These are phyloP conservation scores for Jaapia argillacea DNA, from an alignment of 768 basidiomycete species.

Conservation along the genomic window DNA sequence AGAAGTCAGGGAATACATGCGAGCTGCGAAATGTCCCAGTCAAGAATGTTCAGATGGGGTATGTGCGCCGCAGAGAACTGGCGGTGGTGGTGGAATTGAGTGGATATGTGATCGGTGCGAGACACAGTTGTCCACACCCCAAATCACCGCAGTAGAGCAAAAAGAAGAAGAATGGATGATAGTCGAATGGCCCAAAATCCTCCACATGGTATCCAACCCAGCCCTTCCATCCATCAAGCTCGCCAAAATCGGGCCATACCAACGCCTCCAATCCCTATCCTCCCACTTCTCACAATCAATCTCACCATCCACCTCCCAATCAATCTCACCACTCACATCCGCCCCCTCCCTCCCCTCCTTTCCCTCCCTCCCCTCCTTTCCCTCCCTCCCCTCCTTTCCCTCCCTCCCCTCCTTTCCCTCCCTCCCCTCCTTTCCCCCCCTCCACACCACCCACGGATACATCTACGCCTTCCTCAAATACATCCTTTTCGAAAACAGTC, in stretches of 20 bases:
- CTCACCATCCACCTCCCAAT: not conserved
- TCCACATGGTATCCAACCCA: not conserved
- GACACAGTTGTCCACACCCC: not conserved
- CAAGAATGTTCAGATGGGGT: not conserved
- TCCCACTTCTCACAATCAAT: not conserved
- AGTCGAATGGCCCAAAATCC: not conserved
- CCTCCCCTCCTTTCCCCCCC: not conserved
- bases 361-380: not conserved
- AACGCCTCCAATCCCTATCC: not conserved
- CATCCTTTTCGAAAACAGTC: not conserved
- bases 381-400: not conserved
- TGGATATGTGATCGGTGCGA: not conserved
- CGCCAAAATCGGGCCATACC: not conserved
- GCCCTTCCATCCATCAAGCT: no score
- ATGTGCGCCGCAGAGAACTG: not conserved
- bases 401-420: not conserved
- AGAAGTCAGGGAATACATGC: not conserved
- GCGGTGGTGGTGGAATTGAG: not conserved
- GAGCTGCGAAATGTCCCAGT: not conserved
- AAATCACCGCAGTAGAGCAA: not conserved
- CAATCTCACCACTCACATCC: not conserved
- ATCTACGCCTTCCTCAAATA: not conserved
- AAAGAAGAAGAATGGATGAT: not conserved
- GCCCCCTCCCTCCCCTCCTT: not conserved
- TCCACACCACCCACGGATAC: not conserved